Conservation (phyloP, 108 stramenopile genomes). For the Fragilariopsis cylindrus region DNA sequence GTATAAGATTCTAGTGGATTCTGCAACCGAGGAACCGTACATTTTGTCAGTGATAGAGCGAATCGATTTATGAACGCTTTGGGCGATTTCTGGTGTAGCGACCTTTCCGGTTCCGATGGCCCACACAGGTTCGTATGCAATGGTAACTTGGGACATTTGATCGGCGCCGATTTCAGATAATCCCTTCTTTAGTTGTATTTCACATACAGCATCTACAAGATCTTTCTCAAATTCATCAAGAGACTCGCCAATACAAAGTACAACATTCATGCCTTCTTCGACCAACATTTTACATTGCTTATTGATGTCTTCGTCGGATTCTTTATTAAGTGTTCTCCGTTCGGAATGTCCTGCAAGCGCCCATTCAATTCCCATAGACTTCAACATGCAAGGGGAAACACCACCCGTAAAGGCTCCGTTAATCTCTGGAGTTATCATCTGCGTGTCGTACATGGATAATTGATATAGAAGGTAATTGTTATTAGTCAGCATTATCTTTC, state of each 20-base stretch:
- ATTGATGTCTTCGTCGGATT: constrained; percentile 93
- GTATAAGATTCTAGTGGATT: constrained; percentile 88
- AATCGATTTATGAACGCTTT: constrained; percentile 83
- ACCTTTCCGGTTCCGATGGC: constrained; percentile 96
- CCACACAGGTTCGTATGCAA: constrained; percentile 98
- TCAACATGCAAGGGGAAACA: constrained; percentile 86
- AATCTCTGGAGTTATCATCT: constrained; percentile 70
- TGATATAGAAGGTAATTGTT: constrained; percentile 7
- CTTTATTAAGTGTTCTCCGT: constrained; percentile 92
- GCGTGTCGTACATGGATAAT: neutral
- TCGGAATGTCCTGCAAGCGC: constrained; percentile 96
- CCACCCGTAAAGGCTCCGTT: constrained; percentile 98
- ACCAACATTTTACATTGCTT: constrained; percentile 86
- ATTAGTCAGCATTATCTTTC: neutral
- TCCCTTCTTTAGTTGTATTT: constrained; percentile 89
- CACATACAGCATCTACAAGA: constrained; percentile 89
- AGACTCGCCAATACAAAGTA: constrained; percentile 97
- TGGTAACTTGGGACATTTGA: constrained; percentile 85
- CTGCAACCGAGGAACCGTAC: constrained; percentile 81
- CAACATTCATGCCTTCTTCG: constrained; percentile 88
- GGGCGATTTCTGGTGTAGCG: constrained; percentile 80
- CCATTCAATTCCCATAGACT: constrained; percentile 88
- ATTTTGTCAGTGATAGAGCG: constrained; percentile 77
- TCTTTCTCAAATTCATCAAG: constrained; percentile 91
- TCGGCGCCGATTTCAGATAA: constrained; percentile 78